Percentiles rank a stretch among this genome's conserved stretches.
Conservation (phyloP, 345 rosid genomes). For the Hirschfeldia incana region DNA sequence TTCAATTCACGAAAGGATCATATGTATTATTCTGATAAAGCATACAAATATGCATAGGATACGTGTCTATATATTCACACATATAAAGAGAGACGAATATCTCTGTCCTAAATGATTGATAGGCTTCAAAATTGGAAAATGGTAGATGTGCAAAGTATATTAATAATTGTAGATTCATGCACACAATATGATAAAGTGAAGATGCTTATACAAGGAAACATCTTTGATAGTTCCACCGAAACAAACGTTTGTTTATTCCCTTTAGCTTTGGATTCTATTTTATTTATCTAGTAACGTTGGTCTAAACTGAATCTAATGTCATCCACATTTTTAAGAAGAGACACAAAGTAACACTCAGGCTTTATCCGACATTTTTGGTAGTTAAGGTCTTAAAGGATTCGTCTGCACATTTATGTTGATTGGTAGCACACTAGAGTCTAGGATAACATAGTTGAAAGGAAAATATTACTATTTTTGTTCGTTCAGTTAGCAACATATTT, state of each 20-base stretch:
- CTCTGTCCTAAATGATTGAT: neutral
- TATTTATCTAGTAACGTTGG: neutral
- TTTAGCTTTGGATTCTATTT: conserved; percentile 16
- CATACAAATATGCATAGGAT: neutral
- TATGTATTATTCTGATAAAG: neutral
- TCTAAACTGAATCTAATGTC: neutral
- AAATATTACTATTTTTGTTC: neutral
- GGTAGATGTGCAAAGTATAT: conserved; percentile 11
- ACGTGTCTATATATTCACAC: neutral
- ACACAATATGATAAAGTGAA: conserved; percentile 6
- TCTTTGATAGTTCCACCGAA: conserved; percentile 14
- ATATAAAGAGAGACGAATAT: conserved; percentile 13
- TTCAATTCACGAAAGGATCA: neutral
- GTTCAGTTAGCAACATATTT: neutral
- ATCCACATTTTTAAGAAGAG: neutral
- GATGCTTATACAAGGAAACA: conserved; percentile 16
- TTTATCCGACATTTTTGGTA: neutral
- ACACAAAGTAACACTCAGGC: neutral
- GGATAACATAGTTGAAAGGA: neutral
- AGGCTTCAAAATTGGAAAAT: conserved; percentile 12
- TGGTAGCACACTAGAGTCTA: neutral
- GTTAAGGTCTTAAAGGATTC: neutral
- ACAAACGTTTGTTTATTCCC: conserved; percentile 9
- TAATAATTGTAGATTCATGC: conserved; percentile 27
- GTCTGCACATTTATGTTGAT: neutral